Percentiles rank a stretch among this genome's conserved stretches.
Conservation (phyloP, 2,329 filamentous ascomycete genomes). For the Calonectria pteridis region DNA sequence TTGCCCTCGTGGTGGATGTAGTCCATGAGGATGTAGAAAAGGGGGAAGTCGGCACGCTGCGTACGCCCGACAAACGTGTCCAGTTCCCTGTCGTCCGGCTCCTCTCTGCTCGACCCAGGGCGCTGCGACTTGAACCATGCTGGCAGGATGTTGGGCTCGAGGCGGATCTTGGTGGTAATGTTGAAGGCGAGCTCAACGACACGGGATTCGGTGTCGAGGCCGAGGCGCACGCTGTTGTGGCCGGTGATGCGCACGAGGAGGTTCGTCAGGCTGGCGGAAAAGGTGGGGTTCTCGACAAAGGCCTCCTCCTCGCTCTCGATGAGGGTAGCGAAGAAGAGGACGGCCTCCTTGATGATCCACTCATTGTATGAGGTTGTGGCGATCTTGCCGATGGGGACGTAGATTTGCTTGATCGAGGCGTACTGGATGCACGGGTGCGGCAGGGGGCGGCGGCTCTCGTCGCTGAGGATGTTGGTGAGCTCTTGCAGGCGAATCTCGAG, state of each 20-base stretch:
- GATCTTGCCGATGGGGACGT: constrained; percentile 89
- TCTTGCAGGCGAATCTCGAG: constrained; percentile 74
- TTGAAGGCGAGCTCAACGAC: constrained; percentile 96
- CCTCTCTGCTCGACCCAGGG: constrained; percentile 49
- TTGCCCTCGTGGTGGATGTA: constrained; percentile 97
- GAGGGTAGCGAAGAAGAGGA: constrained; percentile 88
- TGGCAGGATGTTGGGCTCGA: constrained; percentile 87
- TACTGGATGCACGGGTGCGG: constrained; percentile 94
- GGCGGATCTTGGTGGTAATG: constrained; percentile 93
- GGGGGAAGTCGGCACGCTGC: constrained; percentile 91
- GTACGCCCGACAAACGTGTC: constrained; percentile 87
- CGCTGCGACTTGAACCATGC: constrained; percentile 85
- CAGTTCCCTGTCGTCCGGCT: constrained; percentile 69
- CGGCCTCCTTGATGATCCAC: constrained; percentile 85
- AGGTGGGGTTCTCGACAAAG: constrained; percentile 87
- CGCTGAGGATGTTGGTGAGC: constrained; percentile 80
- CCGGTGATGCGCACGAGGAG: constrained; percentile 84
- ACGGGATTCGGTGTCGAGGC: constrained; percentile 85
- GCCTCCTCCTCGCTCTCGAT: constrained; percentile 98
- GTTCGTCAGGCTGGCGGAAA: constrained; percentile 89
- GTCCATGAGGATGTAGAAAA: constrained; percentile 96
- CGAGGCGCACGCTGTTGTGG: constrained; percentile 78
- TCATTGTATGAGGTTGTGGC: constrained; percentile 88
- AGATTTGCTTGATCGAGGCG: constrained; percentile 87
- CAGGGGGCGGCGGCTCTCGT: constrained; percentile 88